A percentile compares a stretch with the other conserved stretches of the same genome.
Evolutionary conservation across 257 asterid genomes (phyloP).

Genomic region (Lavandula angustifolia): DNA sequence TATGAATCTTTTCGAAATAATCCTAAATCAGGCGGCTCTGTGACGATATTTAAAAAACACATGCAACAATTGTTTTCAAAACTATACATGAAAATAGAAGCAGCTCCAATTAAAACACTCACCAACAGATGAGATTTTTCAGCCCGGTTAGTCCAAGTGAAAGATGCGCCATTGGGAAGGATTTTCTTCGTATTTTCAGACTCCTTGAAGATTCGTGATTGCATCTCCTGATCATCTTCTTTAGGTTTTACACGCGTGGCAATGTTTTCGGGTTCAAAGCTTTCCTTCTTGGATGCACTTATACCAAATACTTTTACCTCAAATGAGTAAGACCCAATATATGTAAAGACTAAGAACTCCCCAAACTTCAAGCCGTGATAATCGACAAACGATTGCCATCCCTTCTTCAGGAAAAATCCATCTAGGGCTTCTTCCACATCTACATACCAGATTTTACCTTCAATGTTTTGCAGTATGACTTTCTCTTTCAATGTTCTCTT

Average conservation of each 20-base stretch:
- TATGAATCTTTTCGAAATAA: no score
- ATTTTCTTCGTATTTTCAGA: no score
- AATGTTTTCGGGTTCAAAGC: neutral
- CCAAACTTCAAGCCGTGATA: conserved; percentile 37
- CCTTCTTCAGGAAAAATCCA: conserved; percentile 41
- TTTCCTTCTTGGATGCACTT: conserved; percentile 42
- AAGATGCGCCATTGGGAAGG: no score
- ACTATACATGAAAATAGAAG: no score
- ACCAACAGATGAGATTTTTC: no score
- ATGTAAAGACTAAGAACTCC: conserved; percentile 42
- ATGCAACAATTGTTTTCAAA: no score
- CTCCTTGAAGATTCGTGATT: no score
- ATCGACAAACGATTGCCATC: conserved; percentile 42
- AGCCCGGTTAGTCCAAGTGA: no score
- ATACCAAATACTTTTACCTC: conserved; percentile 37
- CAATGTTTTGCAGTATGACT: conserved; percentile 30
- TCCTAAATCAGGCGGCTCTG: no score
- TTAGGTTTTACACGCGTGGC: conserved; percentile 20
- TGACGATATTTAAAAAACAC: no score
- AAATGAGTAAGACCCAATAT: conserved; percentile 30
- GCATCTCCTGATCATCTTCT: conserved; percentile 13
- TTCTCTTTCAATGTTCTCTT: conserved; percentile 27
- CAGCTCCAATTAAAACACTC: no score
- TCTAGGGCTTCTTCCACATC: conserved; percentile 29
- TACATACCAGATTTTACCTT: conserved; percentile 42